These are phyloP conservation scores for Acephala macrosclerotiorum DNA, from an alignment of 2,329 filamentous ascomycete genomes.

Conservation along the genomic window DNA sequence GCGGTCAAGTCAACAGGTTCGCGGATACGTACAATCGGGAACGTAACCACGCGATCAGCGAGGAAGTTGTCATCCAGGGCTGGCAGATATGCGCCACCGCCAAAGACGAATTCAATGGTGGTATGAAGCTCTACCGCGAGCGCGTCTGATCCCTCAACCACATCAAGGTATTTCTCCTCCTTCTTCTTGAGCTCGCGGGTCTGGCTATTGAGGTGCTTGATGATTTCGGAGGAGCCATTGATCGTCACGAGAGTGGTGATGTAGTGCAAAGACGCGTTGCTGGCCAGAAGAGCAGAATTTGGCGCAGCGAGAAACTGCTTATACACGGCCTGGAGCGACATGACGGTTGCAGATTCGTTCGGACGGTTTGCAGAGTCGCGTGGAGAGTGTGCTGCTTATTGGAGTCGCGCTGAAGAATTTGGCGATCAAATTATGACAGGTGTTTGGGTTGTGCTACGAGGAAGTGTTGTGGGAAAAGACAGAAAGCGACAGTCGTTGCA, in stretches of 20 bases:
- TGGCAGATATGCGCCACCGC: slow-evolving; percentile 87
- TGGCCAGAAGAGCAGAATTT: slow-evolving; percentile 66
- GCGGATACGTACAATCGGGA: slow-evolving; percentile 75
- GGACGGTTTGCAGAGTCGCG: slow-evolving; percentile 8
- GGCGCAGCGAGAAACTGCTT: slow-evolving; percentile 76
- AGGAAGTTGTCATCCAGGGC: slow-evolving; percentile 94
- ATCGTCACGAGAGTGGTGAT: slow-evolving; percentile 85
- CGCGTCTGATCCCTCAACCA: slow-evolving; percentile 74
- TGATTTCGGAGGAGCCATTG: slow-evolving; percentile 74
- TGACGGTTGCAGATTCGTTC: slow-evolving; percentile 36
- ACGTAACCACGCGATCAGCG: slow-evolving; percentile 77
- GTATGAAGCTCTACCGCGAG: slow-evolving; percentile 84
- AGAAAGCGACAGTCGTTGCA: slow-evolving; percentile 16
- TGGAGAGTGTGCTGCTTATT: neutral
- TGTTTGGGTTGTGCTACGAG: neutral
- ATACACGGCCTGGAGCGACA: slow-evolving; percentile 65
- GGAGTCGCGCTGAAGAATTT: slow-evolving; percentile 3
- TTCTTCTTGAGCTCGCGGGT: slow-evolving; percentile 82
- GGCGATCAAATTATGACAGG: slow-evolving; percentile 12
- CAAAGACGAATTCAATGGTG: slow-evolving; percentile 79
- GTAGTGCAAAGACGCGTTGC: slow-evolving; percentile 80
- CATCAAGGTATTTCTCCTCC: slow-evolving; percentile 76
- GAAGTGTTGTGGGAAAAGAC: slow-evolving; percentile 5
- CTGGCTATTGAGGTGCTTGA: slow-evolving; percentile 80
- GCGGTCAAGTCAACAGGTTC: neutral